Evolutionary conservation across 2,329 filamentous ascomycete species (phyloP).

Genomic region (Phyllosticta citribraziliensis): DNA sequence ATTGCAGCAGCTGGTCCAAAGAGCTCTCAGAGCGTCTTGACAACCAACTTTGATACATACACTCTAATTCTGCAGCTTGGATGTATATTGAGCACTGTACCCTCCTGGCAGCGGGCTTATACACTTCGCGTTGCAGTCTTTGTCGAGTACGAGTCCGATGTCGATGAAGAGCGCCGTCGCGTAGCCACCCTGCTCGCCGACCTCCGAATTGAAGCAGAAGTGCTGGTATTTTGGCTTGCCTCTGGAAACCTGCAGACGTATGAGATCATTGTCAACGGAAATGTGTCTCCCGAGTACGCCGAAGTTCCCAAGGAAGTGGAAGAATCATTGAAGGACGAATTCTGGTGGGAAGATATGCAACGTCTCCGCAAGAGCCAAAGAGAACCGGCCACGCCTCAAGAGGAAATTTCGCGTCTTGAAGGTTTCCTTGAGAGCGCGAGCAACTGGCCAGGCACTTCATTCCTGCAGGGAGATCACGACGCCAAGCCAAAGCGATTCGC

Average conservation of each 20-base stretch:
- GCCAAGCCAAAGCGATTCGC: constrained; percentile 40
- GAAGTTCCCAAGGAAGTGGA: constrained; percentile 54
- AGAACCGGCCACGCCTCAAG: constrained; percentile 27
- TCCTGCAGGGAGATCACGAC: constrained; percentile 36
- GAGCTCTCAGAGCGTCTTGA: constrained; percentile 52
- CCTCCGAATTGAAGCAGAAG: constrained; percentile 67
- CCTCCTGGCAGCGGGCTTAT: constrained; percentile 67
- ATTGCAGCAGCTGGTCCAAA: constrained; percentile 43
- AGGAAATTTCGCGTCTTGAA: constrained; percentile 36
- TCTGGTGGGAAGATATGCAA: constrained; percentile 76
- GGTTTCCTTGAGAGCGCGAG: constrained; percentile 34
- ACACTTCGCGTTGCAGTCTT: constrained; percentile 71
- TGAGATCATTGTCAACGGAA: constrained; percentile 67
- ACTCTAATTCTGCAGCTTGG: constrained; percentile 78
- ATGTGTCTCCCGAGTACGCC: constrained; percentile 38
- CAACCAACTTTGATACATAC: constrained; percentile 88
- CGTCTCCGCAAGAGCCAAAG: constrained; percentile 23
- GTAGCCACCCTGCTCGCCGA: constrained; percentile 69
- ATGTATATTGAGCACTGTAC: constrained; percentile 73
- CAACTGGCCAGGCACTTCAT: constrained; percentile 44
- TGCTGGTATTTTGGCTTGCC: constrained; percentile 73
- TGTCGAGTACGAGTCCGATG: constrained; percentile 78
- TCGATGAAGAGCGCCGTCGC: constrained; percentile 65
- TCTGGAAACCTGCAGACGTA: constrained; percentile 64
- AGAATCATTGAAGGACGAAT: constrained; percentile 56